Percentiles rank a stretch among this genome's conserved stretches.
phyloP scores from a whole-genome alignment of 768 basidiomycete species.

The Suillus plorans region DNA sequence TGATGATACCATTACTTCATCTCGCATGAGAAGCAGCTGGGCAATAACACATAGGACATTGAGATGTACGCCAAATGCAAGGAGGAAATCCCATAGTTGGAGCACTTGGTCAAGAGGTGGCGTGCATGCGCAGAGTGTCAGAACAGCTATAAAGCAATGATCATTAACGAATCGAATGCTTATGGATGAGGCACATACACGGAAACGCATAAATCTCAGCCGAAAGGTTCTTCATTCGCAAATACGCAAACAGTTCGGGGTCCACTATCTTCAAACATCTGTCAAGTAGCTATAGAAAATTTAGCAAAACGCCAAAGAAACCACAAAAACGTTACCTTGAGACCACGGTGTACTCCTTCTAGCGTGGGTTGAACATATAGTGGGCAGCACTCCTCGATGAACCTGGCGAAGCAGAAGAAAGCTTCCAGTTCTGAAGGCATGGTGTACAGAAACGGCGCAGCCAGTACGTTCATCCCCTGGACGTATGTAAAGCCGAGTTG shows the following conservation, averaged over 20 bases:
- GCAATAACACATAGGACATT: conserved; percentile 98
- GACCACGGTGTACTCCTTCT: conserved; percentile 91
- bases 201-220: conserved; percentile 99
- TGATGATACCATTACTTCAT: conserved; percentile 83
- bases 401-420: conserved; percentile 94
- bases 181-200: conserved; percentile 51
- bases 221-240: conserved; percentile 87
- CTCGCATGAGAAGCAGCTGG: conserved; percentile 85
- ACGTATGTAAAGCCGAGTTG: conserved; percentile 92
- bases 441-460: conserved; percentile 95
- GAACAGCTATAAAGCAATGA: conserved; percentile 56
- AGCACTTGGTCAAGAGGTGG: conserved; percentile 95
- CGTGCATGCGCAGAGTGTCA: conserved; percentile 95
- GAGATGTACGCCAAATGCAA: conserved; percentile 95
- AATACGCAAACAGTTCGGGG: conserved; percentile 74
- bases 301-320: background rate
- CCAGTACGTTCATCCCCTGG: conserved; percentile 98
- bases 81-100: conserved; percentile 94
- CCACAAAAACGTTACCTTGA: conserved; percentile 63
- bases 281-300: conserved; percentile 72
- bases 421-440: conserved; percentile 99
- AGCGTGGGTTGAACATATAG: conserved; percentile 96
- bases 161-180: conserved; percentile 2
- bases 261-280: conserved; percentile 91
- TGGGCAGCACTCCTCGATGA: conserved; percentile 93